A percentile compares a stretch with the other conserved stretches of the same genome.
phyloP scores from a whole-genome alignment of 129 eudicot species.

The Flaveria ramosissima region DNA sequence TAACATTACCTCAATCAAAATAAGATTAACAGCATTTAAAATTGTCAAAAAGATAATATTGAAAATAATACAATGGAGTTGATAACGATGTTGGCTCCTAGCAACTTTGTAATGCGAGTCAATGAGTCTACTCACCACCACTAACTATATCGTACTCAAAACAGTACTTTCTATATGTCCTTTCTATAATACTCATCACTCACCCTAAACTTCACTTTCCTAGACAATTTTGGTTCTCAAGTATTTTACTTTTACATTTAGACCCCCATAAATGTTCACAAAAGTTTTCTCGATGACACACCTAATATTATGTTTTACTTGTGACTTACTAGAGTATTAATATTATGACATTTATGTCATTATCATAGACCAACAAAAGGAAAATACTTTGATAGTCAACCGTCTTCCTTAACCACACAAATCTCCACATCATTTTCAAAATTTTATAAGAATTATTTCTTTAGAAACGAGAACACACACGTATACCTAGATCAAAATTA shows the following conservation, averaged over 20 bases:
- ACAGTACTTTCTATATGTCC: slow-evolving; percentile 25
- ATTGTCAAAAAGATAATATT: too few relatives aligned
- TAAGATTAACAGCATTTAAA: too few relatives aligned
- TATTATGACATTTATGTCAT: neutral
- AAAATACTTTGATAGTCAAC: neutral
- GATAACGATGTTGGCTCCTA: neutral
- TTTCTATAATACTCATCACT: neutral
- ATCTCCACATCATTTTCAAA: neutral
- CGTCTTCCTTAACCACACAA: neutral
- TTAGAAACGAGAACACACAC: neutral
- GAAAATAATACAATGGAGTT: too few relatives aligned
- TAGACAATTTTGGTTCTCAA: neutral
- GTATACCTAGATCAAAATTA: neutral
- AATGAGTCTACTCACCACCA: slow-evolving; percentile 19
- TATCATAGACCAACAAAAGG: neutral
- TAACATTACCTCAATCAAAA: too few relatives aligned
- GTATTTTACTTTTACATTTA: neutral
- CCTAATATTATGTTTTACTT: neutral
- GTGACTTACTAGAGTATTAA: neutral
- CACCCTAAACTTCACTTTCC: neutral
- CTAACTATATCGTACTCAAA: slow-evolving; percentile 26
- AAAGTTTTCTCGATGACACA: neutral
- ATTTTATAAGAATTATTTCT: neutral
- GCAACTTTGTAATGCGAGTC: slow-evolving; percentile 15
- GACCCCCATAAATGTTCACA: neutral